Evolutionary conservation across 352 stramenopile genomes (phyloP), one percentile per base, ranked within the genome.

Genomic region (Pythium rishiriense): DNA sequence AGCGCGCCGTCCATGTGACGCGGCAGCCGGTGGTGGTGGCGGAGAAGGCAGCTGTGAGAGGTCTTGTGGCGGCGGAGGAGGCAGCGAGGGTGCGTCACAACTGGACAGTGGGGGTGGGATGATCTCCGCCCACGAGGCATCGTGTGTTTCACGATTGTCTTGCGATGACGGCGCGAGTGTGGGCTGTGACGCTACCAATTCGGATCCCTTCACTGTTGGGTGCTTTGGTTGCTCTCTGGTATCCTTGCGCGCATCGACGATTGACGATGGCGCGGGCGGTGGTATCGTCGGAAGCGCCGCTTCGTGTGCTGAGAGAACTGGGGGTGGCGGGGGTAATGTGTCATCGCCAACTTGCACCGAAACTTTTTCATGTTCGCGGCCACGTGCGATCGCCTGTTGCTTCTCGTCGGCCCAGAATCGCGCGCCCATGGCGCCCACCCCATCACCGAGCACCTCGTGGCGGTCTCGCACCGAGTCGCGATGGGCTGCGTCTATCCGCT

Each of bases 401-500:
- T 62, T 72, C 50, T 79, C 54, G 17, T 62, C 49, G 9, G 80
- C 67, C 79, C 77, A 93, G 48, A 89, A 91, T 2, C 59, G 73
- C 22, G 74, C 17, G 31, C 75, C 84, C 45, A 88, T 68, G 43
- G 58, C 58, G 25, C 51, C 41, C n/a, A 90, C 60, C 2, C 78
- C 76, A 24, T 87, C 69, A 33, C 71, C 76, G 33, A 80, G 57
- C 35, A 88, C 74, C 31, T 77, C 69, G 37, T 66, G 50, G 24
- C 70, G 64, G 2, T 69, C 82, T 12, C 76, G 62, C 42, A 66
- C 53, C 8, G 83, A 74, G 26, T 86, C 73, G 12, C 47, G 49
- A 24, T 85, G 76, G 4, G 83, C 83, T 12, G 78, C 62, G 33
- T 79, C 65, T 55, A 91, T 90, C 39, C 81, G 73, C 12, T 64